Conservation (phyloP, 2,329 filamentous ascomycete genomes). For the Fusarium floridanum region DNA sequence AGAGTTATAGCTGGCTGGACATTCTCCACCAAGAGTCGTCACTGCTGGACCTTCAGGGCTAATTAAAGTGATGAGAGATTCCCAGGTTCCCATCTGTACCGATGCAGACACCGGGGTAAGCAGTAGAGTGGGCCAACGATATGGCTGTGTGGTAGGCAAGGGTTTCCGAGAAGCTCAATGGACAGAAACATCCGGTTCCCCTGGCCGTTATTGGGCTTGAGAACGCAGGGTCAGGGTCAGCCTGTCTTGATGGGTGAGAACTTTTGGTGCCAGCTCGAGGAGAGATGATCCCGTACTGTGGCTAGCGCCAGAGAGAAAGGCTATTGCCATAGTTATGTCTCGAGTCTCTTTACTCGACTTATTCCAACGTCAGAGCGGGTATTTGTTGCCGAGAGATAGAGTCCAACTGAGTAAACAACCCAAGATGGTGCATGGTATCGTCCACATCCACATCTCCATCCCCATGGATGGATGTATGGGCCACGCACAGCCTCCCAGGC, state of each 20-base stretch:
- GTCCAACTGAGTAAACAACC: not conserved
- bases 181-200: conserved; percentile 15
- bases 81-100: not conserved
- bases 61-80: not conserved
- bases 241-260: not conserved
- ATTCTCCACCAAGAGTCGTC: not conserved
- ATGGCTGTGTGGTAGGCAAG: conserved; percentile 29
- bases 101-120: conserved; percentile 27
- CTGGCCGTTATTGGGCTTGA: conserved; percentile 4
- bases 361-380: not conserved
- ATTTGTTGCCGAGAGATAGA: not conserved
- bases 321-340: not conserved
- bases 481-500: not conserved
- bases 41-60: not conserved
- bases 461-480: not conserved
- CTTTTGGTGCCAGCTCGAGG: conserved; percentile 6
- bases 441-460: not conserved
- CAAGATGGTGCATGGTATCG: not conserved
- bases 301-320: not conserved
- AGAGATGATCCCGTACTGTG: not conserved
- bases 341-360: not conserved
- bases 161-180: conserved; percentile 56
- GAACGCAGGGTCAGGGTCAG: not conserved
- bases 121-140: conserved; percentile 43
- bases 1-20: conserved; percentile 1